Base-by-base conservation (phyloP, 352 stramenopile genomes). In the Pelagophyceae sp. region DNA sequence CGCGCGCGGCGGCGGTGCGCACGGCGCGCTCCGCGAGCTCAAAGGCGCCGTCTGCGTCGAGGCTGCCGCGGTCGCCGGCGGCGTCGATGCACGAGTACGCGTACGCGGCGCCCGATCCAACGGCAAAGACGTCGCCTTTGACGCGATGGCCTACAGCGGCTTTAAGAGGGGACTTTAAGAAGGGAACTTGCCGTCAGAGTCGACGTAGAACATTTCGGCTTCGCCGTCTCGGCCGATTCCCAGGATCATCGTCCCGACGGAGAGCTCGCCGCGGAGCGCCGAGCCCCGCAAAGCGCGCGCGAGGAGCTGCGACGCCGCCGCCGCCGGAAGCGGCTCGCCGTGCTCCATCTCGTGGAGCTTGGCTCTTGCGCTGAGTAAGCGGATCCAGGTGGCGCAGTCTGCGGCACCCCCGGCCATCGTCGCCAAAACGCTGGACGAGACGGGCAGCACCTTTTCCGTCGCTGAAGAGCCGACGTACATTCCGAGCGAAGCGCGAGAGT, bases 211-310 rank as follows among this genome's bases (percentile, higher is more conserved):
- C 33, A 98, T 90, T 77, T 90, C 81, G 45, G 89, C 91, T 70
- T 93, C 80, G 37, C 79, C 77, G 32, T 81, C 32, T 6, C 80
- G 89, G 87, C 98, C 92, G 78, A 94, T 97, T 60, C 94, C 95
- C 92, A 98, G 96, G 81, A 98, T 96, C 95, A 98, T 98, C 83
- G 96, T 98, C 45, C 95, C 95, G 54, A 98, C 87, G 83, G 92
- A 97, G 81, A 98, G 91, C 63, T 92, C 85, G n/a, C n/a, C n/a
- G 88, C 95, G 80, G 81, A 83, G 86, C 90, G 94, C 87, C 92
- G 93, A 83, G 91, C 91, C 81, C 93, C 93, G 87, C 86, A 92
- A 27, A 80, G 88, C 92, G 83, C 93, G 93, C 72, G 89, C 85
- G 76, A 95, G 92, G 76, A 94, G 85, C 84, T 96, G 95, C 69